Evolutionary conservation across 2,329 filamentous ascomycete genomes (phyloP), one percentile per base, ranked within the genome.

Genomic region (Scorias spongiosa): DNA sequence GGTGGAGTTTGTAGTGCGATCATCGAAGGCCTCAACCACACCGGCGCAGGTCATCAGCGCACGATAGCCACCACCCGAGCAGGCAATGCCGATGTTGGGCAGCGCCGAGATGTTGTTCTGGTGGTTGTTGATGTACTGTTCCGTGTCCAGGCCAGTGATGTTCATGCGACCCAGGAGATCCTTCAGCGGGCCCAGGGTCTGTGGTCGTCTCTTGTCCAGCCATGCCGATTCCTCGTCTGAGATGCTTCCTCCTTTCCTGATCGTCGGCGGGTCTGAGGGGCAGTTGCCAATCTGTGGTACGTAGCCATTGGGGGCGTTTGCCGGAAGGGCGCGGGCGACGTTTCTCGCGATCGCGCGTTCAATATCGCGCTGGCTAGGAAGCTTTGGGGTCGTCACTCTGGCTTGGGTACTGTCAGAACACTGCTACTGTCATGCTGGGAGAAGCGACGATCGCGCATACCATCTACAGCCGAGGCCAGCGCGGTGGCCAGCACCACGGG

Each of bases 11-110:
- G 68, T 59, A 0, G 82, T 87, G 15, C 87, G 75, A 53, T 64
- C 74, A 60, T 94, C 87, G 51, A 86, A 88, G 0, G 86, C 87
- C 28, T 82, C 75, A 12, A 93, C 54, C 38, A 80, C 81, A 47
- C 87, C 87, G 12, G 80, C 87, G 32, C 84, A 86, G 57, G 83
- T 89, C 67, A 88, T 69, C 66, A 93, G 70, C n/a, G 87, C 86
- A 45, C 87, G 73, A 60, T 91, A 93, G 30, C 87, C 87, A 58
- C 87, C 87, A 10, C 86, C 86, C 0, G 84, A 91, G 39, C 83
- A 68, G 10, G 86, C 84, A 49, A 93, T 75, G 12, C 71, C 85
- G 48, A 93, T 78, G 51, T 80, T 83, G 0, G 80, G 79, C 20
- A 81, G 54, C 1, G 69, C 66, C 12, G 70, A 70, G 1, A 66